These are phyloP conservation scores for Pythium brachiatum DNA, from an alignment of 352 stramenopile genomes.

Conservation along the genomic window DNA sequence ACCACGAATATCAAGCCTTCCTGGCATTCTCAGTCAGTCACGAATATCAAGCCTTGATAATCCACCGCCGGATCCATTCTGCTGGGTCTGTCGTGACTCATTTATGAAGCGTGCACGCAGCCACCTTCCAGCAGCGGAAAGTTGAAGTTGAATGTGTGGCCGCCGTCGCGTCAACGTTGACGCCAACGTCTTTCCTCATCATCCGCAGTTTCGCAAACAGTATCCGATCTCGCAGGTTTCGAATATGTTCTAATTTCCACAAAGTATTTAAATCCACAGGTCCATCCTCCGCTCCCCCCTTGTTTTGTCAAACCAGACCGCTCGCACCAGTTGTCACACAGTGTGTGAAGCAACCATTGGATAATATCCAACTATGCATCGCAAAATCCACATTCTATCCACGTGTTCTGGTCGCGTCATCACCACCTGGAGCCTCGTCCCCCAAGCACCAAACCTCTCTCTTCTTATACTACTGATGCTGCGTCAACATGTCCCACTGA, in stretches of 20 bases:
- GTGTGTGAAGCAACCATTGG: no score
- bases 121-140: no score
- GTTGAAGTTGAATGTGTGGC: slow-evolving; percentile 1
- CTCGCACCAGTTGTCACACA: background rate
- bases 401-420: slow-evolving; percentile 8
- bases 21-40: no score
- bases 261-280: background rate
- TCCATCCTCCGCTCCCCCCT: no score
- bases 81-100: no score
- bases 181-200: slow-evolving; percentile 1
- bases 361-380: background rate
- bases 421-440: background rate
- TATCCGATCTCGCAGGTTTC: background rate
- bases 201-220: slow-evolving; percentile 10
- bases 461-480: slow-evolving; percentile 1
- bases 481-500: slow-evolving; percentile 12
- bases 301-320: slow-evolving; percentile 14
- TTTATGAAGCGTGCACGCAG: no score
- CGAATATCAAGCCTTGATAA: no score
- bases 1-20: no score
- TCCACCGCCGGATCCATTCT: no score
- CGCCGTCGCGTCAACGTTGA: slow-evolving; percentile 26
- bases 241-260: background rate
- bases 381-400: background rate
- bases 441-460: slow-evolving; percentile 26